Conservation (phyloP, 177 flowering plant genomes). For the Vitis hybrid region DNA sequence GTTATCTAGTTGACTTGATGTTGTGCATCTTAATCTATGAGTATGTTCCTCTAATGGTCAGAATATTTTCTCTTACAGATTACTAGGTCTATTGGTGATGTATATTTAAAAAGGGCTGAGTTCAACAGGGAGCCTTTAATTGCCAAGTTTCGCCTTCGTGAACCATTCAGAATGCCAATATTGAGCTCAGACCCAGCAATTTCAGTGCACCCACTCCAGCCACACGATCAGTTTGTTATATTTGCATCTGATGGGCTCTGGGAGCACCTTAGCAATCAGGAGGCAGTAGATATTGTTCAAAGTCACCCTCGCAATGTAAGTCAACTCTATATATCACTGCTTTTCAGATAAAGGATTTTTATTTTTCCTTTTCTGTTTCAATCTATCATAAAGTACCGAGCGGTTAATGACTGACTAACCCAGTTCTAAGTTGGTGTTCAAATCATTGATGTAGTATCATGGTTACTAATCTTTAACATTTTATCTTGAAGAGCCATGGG, state of each 20-base stretch:
- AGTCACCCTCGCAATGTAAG: constrained; percentile 68
- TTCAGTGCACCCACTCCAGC: constrained; percentile 59
- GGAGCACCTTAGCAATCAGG: constrained; percentile 91
- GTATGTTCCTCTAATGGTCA: constrained; percentile 8
- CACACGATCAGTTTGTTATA: constrained; percentile 78
- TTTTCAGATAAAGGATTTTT: background rate
- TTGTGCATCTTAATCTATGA: background rate
- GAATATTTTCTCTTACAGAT: constrained; percentile 35
- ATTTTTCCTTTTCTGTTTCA: background rate
- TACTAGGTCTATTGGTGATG: constrained; percentile 82
- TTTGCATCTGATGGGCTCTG: constrained; percentile 95
- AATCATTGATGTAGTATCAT: no score
- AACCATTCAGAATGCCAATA: constrained; percentile 72
- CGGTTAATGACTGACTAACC: no score
- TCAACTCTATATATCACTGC: constrained; percentile 1
- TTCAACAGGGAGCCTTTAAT: constrained; percentile 79
- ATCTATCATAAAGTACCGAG: no score
- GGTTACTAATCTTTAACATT: no score
- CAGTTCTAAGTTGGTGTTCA: no score
- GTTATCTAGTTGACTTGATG: background rate
- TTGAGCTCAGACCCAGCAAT: constrained; percentile 81
- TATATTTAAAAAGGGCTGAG: constrained; percentile 70
- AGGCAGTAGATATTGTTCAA: constrained; percentile 76
- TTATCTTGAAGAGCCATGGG: no score
- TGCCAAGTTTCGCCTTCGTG: constrained; percentile 75